These are phyloP conservation scores for Porogramme epimiltina DNA, from an alignment of 1,284 basidiomycete species.

Conservation along the genomic window DNA sequence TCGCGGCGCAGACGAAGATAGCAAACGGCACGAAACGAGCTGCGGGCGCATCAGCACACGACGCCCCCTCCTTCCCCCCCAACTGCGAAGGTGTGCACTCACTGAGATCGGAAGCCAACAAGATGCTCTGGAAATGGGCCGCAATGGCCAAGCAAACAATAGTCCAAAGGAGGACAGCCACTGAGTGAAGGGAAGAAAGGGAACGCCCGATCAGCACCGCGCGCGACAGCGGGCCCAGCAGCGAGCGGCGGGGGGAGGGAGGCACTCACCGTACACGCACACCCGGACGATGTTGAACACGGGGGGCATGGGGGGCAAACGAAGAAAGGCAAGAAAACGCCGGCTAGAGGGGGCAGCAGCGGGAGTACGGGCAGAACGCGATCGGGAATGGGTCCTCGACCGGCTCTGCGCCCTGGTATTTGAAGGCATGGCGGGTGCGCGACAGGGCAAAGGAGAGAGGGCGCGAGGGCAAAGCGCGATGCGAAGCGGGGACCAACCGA, in stretches of 20 bases:
- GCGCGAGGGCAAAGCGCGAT: slow-evolving; percentile 11
- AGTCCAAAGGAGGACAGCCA: slow-evolving; percentile 67
- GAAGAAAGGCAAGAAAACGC: slow-evolving; percentile 28
- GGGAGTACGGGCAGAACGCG: slow-evolving; percentile 25
- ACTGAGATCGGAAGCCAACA: slow-evolving; percentile 79
- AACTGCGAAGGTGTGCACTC: slow-evolving; percentile 31
- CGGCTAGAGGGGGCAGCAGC: slow-evolving; percentile 21
- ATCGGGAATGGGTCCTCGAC: slow-evolving; percentile 28
- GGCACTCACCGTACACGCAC: slow-evolving; percentile 58
- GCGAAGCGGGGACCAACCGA: slow-evolving; percentile 3
- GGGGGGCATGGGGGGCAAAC: slow-evolving; percentile 44
- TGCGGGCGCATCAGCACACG: slow-evolving; percentile 29
- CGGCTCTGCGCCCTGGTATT: slow-evolving; percentile 29
- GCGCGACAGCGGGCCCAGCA: too few species aligned
- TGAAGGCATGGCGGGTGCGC: slow-evolving; percentile 39
- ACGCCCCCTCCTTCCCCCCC: background rate
- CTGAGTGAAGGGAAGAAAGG: slow-evolving; percentile 35
- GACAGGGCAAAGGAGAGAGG: slow-evolving; percentile 2
- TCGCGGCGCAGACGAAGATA: slow-evolving; percentile 73
- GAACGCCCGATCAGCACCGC: background rate
- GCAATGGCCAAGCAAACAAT: slow-evolving; percentile 76
- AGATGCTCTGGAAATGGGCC: slow-evolving; percentile 68
- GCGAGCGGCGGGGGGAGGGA: background rate
- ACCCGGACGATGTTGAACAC: slow-evolving; percentile 67
- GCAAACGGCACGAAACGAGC: slow-evolving; percentile 84